These are phyloP conservation scores for Phalaenopsis aphrodite DNA, from an alignment of 106 monocot genomes.

Conservation along the genomic window DNA sequence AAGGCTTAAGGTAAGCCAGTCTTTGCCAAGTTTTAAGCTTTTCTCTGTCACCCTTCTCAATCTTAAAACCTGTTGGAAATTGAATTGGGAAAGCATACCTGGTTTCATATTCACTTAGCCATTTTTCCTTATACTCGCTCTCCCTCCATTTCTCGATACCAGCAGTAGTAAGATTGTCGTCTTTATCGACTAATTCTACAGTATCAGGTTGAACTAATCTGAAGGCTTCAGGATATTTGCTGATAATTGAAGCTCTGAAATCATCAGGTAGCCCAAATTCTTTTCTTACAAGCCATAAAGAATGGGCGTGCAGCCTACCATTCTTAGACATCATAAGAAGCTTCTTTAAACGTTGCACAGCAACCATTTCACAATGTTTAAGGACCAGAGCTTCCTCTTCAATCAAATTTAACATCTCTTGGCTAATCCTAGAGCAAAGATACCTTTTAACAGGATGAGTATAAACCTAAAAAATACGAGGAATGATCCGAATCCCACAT, in stretches of 20 bases:
- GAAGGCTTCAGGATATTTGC: slow-evolving; percentile 31
- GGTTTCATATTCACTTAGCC: slow-evolving; percentile 72
- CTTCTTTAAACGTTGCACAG: slow-evolving; percentile 45
- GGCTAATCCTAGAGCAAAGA: slow-evolving; percentile 29
- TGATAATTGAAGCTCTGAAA: slow-evolving; percentile 39
- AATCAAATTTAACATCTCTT: slow-evolving; percentile 42
- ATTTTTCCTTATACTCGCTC: slow-evolving; percentile 66
- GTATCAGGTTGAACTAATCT: slow-evolving; percentile 28
- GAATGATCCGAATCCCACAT: slow-evolving; percentile 42
- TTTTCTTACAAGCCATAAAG: slow-evolving; percentile 73
- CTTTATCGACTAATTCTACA: slow-evolving; percentile 24
- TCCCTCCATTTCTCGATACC: slow-evolving; percentile 69
- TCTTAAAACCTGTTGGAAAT: slow-evolving; percentile 75
- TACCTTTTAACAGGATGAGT: slow-evolving; percentile 35
- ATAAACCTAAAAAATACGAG: slow-evolving; percentile 55
- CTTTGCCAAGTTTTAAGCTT: slow-evolving; percentile 75
- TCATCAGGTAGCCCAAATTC: slow-evolving; percentile 64
- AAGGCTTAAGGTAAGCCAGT: slow-evolving; percentile 64
- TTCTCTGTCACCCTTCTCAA: slow-evolving; percentile 52
- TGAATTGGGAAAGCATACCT: slow-evolving; percentile 63
- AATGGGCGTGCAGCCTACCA: slow-evolving; percentile 40
- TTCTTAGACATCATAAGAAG: slow-evolving; percentile 61
- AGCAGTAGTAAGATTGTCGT: slow-evolving; percentile 27
- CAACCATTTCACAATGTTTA: slow-evolving; percentile 7
- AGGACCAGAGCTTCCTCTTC: slow-evolving; percentile 30